phyloP scores from a whole-genome alignment of 2,329 filamentous ascomycete species.

The Hyphodiscus sp. region DNA sequence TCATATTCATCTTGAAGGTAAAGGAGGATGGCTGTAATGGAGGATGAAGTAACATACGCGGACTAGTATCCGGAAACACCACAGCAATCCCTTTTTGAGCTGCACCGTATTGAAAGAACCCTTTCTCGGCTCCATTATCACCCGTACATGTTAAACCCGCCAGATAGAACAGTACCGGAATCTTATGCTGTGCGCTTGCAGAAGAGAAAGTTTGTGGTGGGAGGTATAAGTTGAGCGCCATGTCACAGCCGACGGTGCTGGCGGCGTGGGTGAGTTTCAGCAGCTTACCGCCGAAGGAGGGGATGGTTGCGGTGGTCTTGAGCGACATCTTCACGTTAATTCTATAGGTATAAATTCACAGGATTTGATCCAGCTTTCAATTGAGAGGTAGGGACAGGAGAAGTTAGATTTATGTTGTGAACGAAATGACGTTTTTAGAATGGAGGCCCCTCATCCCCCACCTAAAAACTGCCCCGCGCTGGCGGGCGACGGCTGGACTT shows the following conservation, averaged over 20 bases:
- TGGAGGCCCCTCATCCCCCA: background rate
- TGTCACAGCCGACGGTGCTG: constrained; percentile 71
- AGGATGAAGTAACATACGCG: constrained; percentile 47
- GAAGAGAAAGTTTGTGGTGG: constrained; percentile 57
- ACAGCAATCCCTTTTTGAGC: constrained; percentile 79
- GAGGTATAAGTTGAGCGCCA: constrained; percentile 89
- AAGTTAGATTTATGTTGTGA: background rate
- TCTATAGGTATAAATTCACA: background rate
- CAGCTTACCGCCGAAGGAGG: constrained; percentile 88
- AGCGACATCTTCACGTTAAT: constrained; percentile 62
- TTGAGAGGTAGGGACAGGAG: background rate
- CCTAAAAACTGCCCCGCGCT: background rate
- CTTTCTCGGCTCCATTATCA: constrained; percentile 75
- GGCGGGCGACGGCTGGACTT: too few species aligned
- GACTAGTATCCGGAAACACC: constrained; percentile 91
- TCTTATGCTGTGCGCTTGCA: constrained; percentile 39
- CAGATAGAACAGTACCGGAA: constrained; percentile 86
- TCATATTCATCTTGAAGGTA: background rate
- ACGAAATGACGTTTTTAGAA: background rate
- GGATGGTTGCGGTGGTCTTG: constrained; percentile 82
- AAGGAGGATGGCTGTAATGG: background rate
- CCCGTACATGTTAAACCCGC: constrained; percentile 92
- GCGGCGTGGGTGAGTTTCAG: constrained; percentile 89
- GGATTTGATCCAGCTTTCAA: background rate
- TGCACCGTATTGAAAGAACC: constrained; percentile 85